Evolutionary conservation across 495 filamentous ascomycete genomes (phyloP).

Genomic region (Aspergillus sparsus): DNA sequence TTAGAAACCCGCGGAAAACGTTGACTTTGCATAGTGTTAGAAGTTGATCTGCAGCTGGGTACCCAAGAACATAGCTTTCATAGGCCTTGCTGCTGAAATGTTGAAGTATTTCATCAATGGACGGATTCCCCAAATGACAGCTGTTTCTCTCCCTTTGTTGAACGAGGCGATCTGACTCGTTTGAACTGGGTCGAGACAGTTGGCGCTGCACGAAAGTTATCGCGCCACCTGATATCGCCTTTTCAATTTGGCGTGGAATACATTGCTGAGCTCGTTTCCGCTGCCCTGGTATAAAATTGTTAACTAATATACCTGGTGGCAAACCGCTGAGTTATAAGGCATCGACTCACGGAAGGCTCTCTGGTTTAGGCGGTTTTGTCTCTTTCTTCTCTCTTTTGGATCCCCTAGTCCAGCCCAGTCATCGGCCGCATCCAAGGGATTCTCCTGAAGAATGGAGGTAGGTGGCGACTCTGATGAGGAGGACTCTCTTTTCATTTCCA

Average conservation of each 20-base stretch:
- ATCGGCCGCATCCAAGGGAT: constrained; percentile 24
- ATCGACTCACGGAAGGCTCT: constrained; percentile 38
- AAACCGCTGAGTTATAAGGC: not conserved
- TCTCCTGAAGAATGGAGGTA: not conserved
- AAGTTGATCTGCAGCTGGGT: constrained; percentile 42
- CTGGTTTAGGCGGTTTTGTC: constrained; percentile 50
- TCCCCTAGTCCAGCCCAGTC: constrained; percentile 44
- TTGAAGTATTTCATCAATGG: constrained; percentile 20
- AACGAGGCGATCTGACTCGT: not conserved
- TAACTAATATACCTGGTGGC: not conserved
- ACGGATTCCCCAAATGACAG: constrained; percentile 9
- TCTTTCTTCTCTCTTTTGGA: constrained; percentile 38
- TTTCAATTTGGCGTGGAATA: constrained; percentile 9
- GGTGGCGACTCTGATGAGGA: not conserved
- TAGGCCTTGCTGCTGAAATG: constrained; percentile 33
- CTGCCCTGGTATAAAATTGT: constrained; percentile 19
- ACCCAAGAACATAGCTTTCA: constrained; percentile 33
- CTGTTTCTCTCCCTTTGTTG: not conserved
- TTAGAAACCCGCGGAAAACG: constrained; percentile 41
- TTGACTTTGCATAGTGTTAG: constrained; percentile 45
- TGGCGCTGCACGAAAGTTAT: constrained; percentile 1
- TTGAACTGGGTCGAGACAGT: not conserved
- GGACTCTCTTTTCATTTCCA: not conserved
- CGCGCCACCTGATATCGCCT: constrained; percentile 13
- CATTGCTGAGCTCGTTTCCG: constrained; percentile 21